phyloP scores from a whole-genome alignment of 352 stramenopile genomes.

The Globisporangium lucens region DNA sequence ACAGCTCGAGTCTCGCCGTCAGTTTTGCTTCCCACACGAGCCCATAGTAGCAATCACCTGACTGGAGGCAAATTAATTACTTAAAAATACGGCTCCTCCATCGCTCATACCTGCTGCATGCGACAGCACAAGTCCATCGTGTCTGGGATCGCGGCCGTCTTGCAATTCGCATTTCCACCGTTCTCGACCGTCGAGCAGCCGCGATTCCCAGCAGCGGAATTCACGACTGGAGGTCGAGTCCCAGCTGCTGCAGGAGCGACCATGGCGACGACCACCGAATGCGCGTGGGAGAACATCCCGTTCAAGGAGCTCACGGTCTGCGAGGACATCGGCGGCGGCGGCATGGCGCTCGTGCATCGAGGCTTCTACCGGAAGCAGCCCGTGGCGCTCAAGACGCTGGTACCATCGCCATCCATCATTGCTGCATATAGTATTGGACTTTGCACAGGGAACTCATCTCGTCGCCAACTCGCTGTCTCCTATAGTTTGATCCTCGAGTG shows the following conservation, averaged over 20 bases:
- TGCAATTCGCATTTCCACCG: conserved; percentile 9
- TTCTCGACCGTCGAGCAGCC: conserved; percentile 6
- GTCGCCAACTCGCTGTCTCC: background rate
- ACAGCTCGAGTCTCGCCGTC: background rate
- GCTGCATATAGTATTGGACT: too few relatives aligned
- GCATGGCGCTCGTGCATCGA: conserved; percentile 88
- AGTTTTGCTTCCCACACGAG: background rate
- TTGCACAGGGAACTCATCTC: too few relatives aligned
- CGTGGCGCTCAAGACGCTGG: conserved; percentile 89
- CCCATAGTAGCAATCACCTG: background rate
- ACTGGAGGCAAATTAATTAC: background rate
- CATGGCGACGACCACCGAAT: background rate
- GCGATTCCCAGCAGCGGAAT: background rate
- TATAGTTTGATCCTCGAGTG: conserved; percentile 86
- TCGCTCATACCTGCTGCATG: conserved; percentile 6
- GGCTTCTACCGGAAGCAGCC: conserved; percentile 65
- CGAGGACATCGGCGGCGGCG: conserved; percentile 85
- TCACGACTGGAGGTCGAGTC: background rate
- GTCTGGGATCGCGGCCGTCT: conserved; percentile 13
- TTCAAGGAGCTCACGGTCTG: conserved; percentile 81
- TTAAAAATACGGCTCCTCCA: conserved; percentile 9
- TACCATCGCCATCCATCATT: conserved; percentile 15
- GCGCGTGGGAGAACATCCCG: conserved; percentile 65
- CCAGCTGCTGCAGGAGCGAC: background rate
- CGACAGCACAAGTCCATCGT: conserved; percentile 13